Conservation (phyloP, 176 grass and related monocot genomes). For the Musa itinerans region DNA sequence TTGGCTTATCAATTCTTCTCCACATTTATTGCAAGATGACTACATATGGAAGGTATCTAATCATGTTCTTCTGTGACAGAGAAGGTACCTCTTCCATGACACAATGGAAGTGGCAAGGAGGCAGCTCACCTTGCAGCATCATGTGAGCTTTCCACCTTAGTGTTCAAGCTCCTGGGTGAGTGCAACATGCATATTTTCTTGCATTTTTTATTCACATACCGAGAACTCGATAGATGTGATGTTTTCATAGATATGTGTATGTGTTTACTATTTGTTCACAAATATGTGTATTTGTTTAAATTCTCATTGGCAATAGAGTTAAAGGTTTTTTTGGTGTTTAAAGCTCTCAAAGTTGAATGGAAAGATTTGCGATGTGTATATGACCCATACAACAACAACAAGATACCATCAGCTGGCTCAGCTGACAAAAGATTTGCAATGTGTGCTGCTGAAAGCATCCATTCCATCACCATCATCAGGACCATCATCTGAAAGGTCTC, state of each 20-base stretch:
- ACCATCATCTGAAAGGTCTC: conserved; percentile 64
- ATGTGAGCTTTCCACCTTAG: conserved; percentile 78
- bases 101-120: conserved; percentile 57
- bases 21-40: no score
- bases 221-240: no score
- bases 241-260: not conserved
- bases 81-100: conserved; percentile 68
- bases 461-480: conserved; percentile 72
- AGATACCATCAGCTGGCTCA: conserved; percentile 75
- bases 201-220: no score
- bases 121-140: conserved; percentile 49
- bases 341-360: no score
- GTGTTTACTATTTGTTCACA: no score
- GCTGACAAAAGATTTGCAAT: conserved; percentile 76
- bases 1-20: no score
- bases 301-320: no score
- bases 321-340: no score
- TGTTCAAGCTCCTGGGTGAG: conserved; percentile 53
- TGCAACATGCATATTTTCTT: not conserved
- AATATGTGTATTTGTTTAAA: no score
- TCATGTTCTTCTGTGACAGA: no score
- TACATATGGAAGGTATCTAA: no score
- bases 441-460: conserved; percentile 66
- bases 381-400: not conserved
- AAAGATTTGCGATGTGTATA: no score